Base-by-base conservation (phyloP, 164 flowering plant genomes). In the Liriodendron chinense region DNA sequence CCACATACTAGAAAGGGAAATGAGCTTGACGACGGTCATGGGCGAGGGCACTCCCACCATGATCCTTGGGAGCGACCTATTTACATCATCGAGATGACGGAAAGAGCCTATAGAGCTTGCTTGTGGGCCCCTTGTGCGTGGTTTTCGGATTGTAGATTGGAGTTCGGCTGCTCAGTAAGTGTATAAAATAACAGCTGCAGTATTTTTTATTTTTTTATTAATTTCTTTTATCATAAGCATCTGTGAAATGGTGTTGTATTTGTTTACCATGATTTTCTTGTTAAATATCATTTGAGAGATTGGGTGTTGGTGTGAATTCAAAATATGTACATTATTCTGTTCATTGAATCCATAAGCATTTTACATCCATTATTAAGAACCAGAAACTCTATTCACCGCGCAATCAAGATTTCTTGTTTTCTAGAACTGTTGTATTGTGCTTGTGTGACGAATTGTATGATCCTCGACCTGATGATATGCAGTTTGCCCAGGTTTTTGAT, bases 21-120 rank as follows among this genome's bases (percentile, higher is more conserved):
- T 81, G 85, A 89, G 77, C 83, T 84, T 89, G 88, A 94, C 98
- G 0, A 87, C 94, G 47, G 67, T 89, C 53, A 87, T 92, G 93
- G 97, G 94, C 26, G 97, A 91, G 84, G 92, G 91, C 75, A 88
- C 91, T 63, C 87, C 93, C 0, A 89, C 83, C 25, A 94, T 94
- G 76, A 89, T 83, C 22, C 96, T 88, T 8, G 98, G 93, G 80
- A 94, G 98, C 84, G 90, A 90, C 69, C 81, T 94, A 34, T 94
- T 94, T 75, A 85, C 77, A 83, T 70, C 94, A 20, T 75, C 85
- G 26, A 81, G 87, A 80, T 91, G 76, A 86, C 59, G 69, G 49
- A 18, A 12, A 12, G 18, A 53, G 59, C 18, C 13, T 48, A 74
- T 65, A 69, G 64, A 26, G 57, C 34, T 65, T 77, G 63, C 75